These are phyloP conservation scores for Fennellomyces sp. DNA, from an alignment of 371 early-diverging fungal species.

Conservation along the genomic window DNA sequence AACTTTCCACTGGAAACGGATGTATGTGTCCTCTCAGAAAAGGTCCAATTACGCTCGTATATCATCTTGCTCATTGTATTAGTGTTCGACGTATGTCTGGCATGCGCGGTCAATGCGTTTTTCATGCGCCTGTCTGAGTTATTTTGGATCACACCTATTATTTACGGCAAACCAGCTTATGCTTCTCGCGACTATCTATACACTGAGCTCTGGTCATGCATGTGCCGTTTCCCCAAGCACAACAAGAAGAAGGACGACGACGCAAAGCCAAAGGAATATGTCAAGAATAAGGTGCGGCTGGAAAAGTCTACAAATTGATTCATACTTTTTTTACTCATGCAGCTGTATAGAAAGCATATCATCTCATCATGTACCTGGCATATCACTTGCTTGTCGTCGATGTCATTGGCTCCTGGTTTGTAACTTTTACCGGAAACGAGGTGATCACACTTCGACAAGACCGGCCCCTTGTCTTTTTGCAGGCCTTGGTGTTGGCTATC, in stretches of 20 bases:
- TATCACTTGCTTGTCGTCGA: slow-evolving; percentile 18
- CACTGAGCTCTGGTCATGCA: slow-evolving; percentile 34
- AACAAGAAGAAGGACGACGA: slow-evolving; percentile 21
- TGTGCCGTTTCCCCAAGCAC: slow-evolving; percentile 37
- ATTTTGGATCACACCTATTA: slow-evolving; percentile 32
- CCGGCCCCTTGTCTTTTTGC: slow-evolving; percentile 23
- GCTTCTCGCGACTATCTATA: slow-evolving; percentile 21
- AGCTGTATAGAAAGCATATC: slow-evolving; percentile 27
- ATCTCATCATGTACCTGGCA: slow-evolving; percentile 23
- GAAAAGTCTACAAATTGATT: too few relatives aligned
- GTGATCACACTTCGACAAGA: slow-evolving; percentile 8
- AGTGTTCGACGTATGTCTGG: slow-evolving; percentile 24
- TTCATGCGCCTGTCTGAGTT: slow-evolving; percentile 35
- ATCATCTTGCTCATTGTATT: not conserved
- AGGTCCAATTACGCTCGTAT: not conserved
- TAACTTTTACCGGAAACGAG: slow-evolving; percentile 28
- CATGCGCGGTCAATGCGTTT: slow-evolving; percentile 15
- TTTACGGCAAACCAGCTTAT: slow-evolving; percentile 31
- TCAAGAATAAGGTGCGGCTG: slow-evolving; percentile 33
- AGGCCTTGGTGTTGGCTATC: slow-evolving; percentile 12
- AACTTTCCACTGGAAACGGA: slow-evolving; percentile 22
- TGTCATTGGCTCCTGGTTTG: slow-evolving; percentile 23
- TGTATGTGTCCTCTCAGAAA: slow-evolving; percentile 10
- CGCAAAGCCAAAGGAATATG: slow-evolving; percentile 17
- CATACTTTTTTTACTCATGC: not conserved